Evolutionary conservation across 768 basidiomycete species (phyloP), one percentile per base, ranked within the genome.

Genomic region (Psilocybe cyanescens): DNA sequence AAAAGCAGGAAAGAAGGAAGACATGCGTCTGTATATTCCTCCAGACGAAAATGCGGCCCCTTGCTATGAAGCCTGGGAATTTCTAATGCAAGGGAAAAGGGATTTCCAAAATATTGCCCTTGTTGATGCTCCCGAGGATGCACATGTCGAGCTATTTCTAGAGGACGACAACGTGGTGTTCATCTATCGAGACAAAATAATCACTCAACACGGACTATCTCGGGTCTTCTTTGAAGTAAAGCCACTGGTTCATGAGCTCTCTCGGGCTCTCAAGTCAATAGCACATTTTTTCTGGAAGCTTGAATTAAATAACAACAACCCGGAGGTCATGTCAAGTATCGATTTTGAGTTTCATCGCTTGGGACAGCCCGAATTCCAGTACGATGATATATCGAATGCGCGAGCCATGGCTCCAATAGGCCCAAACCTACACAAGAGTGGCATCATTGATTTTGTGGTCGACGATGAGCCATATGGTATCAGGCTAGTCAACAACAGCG

Each of bases 271-370:
- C 7, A 61, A 55, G 33, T 49, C 57, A 6, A 53, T 58, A 1
- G 60, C 60, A 3, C 63, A 64, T 12, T 67, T 53, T 46, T 67
- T 59, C 24, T 64, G 62, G 60, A 60, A 67, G n/a, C 49, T 67
- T 24, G 56, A 64, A 16, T 37, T 60, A 24, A 59, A 56, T 12
- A 57, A 61, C 33, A 51, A 33, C 28, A 56, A 67, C 14, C 39
- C 46, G 3, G 51, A 54, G 35, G 28, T 57, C 30, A 46, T 29
- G 28, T 35, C n/a, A 4, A 35, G 33, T 28, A 45, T 29, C 24
- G 19, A 63, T 29, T 9, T 63, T 12, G 62, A 63, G 30, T 61
- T 65, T 16, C 60, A 65, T 45, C 46, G 48, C 39, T 37, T 62
- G 28, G 39, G 39, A 5, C 39, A 50, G 17, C 3, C 11, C 12